Base-by-base conservation (phyloP, 306 rosid genomes). In the Acacia melanoxylon region DNA sequence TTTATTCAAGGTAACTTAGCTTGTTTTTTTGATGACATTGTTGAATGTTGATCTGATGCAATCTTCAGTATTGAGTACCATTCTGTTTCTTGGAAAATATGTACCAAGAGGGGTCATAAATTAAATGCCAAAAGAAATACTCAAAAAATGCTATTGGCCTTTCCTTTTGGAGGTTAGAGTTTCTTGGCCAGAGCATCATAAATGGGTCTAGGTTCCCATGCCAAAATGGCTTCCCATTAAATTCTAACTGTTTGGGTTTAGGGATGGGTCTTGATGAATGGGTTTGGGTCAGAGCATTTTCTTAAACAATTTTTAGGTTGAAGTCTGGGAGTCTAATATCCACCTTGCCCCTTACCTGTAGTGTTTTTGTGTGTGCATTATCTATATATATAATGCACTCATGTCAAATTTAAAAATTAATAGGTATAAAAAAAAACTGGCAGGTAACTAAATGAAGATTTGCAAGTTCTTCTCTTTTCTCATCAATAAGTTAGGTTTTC, bases 1-100 rank as follows among this genome's bases (percentile, higher is more conserved):
- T 91, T 96, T 84, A 75, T 96, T 67, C 95, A 94, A 96, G 99
- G 99, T 95, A 87, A 85, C 69, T 75, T 75, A 40, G 35, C 35
- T 61, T 61, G 33, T 12, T 4, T 61, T 14, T 61, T 59, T 59
- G 2, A 59, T 61, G 67, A 61, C 1, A 17, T 10, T 61, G 1
- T 61, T 61, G 65, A 61, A 61, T 61, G 35, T 24, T 25, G 17
- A 61, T 61, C 35, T 61, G 4, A 61, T 11, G 5, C 33, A 24
- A 25, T 61, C 35, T 11, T 61, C 0, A 61, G 35, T 25, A 10
- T 25, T 25, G 35, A 61, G 8, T 22, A 12, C 67, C 67, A 25
- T 25, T 61, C 35, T 12, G 12, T 61, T 25, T 58, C 65, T 22
- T 58, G 29, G 65, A 58, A 58, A 58, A 31, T 10, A 13, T 22